These are phyloP conservation scores for Colletotrichum salicis DNA, from an alignment of 2,329 filamentous ascomycete genomes.

Conservation along the genomic window DNA sequence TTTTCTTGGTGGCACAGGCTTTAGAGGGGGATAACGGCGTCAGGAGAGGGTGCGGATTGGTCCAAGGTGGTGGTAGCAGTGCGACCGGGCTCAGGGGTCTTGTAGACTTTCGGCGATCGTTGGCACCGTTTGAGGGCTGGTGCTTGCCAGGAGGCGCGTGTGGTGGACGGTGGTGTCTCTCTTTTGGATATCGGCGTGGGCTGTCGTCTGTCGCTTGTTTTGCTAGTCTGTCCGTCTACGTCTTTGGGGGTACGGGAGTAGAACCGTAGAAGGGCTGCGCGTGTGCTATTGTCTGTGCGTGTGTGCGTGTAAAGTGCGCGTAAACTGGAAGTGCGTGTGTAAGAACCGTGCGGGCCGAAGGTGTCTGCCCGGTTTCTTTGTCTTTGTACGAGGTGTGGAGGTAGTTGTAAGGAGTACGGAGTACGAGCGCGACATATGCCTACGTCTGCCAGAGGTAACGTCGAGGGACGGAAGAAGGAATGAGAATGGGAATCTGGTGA, in stretches of 20 bases:
- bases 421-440: background rate
- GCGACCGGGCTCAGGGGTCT: slow-evolving; percentile 35
- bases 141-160: slow-evolving; percentile 30
- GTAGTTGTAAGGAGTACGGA: background rate
- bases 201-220: slow-evolving; percentile 1
- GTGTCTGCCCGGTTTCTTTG: background rate
- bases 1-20: slow-evolving; percentile 33
- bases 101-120: slow-evolving; percentile 35
- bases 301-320: background rate
- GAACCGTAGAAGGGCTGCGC: background rate
- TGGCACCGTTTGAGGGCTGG: slow-evolving; percentile 34
- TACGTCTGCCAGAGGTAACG: background rate
- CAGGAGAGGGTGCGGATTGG: slow-evolving; percentile 32
- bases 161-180: background rate
- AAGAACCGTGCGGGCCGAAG: background rate
- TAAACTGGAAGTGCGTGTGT: background rate
- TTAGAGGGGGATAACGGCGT: slow-evolving; percentile 29
- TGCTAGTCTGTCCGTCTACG: background rate
- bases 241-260: background rate
- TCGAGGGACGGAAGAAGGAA: background rate
- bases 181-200: background rate
- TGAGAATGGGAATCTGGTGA: no score
- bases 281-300: background rate
- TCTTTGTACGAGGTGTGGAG: background rate
- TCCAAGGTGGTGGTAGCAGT: slow-evolving; percentile 12